phyloP scores from a whole-genome alignment of 345 rosid species.

The Garcia nutans region DNA sequence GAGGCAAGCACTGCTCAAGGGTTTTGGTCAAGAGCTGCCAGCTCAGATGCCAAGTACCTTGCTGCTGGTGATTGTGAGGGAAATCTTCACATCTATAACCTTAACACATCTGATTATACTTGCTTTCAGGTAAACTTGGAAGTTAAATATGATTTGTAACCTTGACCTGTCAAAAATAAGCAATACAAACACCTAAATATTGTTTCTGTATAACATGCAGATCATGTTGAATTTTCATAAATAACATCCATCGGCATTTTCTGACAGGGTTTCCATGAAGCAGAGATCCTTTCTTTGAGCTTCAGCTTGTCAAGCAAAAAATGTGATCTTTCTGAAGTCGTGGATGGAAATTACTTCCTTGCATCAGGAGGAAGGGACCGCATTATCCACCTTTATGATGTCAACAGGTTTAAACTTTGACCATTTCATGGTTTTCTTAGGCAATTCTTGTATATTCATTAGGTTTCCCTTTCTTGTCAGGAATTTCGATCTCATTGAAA shows the following conservation, averaged over 20 bases:
- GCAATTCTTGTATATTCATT: conserved; percentile 23
- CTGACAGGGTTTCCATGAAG: conserved; percentile 64
- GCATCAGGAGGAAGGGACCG: conserved; percentile 76
- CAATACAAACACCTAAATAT: neutral
- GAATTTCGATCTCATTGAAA: conserved; percentile 65
- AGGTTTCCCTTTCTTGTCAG: conserved; percentile 37
- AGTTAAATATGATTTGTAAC: conserved; percentile 11
- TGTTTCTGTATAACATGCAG: neutral
- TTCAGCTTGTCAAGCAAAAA: conserved; percentile 52
- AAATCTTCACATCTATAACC: conserved; percentile 77
- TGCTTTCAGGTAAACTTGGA: conserved; percentile 51
- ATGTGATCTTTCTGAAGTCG: conserved; percentile 29
- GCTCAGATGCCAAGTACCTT: conserved; percentile 73
- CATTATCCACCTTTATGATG: conserved; percentile 67
- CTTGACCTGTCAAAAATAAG: conserved; percentile 3
- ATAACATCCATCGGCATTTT: conserved; percentile 12
- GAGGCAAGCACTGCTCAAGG: conserved; percentile 55
- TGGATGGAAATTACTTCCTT: conserved; percentile 51
- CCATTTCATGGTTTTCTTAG: conserved; percentile 18
- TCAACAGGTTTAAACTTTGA: conserved; percentile 49
- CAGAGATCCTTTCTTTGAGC: conserved; percentile 75
- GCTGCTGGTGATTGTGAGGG: conserved; percentile 85
- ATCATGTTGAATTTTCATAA: conserved; percentile 18
- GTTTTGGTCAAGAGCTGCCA: conserved; percentile 68
- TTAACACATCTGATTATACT: conserved; percentile 56